Percentiles rank a stretch among this genome's conserved stretches.
phyloP scores from a whole-genome alignment of 306 rosid genomes.

The Urtica urens region DNA sequence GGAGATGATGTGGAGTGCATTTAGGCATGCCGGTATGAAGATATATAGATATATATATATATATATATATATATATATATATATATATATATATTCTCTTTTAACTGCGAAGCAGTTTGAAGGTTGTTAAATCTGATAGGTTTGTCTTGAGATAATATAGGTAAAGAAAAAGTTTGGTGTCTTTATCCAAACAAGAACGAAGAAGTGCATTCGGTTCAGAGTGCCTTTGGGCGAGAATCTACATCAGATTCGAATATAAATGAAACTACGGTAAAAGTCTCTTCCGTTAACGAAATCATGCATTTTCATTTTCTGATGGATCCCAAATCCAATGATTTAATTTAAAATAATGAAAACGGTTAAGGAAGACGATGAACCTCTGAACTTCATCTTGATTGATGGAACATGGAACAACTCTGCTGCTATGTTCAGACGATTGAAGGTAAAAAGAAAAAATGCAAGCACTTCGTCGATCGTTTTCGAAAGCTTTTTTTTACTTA shows the following conservation, averaged over 20 bases:
- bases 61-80: too few species aligned
- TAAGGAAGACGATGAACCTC: constrained; percentile 34
- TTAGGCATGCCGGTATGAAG: constrained; percentile 74
- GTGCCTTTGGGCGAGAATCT: constrained; percentile 47
- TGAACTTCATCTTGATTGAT: constrained; percentile 83
- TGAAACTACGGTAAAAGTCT: constrained; percentile 28
- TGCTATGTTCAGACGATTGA: constrained; percentile 87
- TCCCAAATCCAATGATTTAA: too few species aligned
- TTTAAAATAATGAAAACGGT: too few species aligned
- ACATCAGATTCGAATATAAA: constrained; percentile 21
- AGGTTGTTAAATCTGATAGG: too few species aligned
- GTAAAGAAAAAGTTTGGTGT: constrained; percentile 68
- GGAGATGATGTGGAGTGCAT: constrained; percentile 80
- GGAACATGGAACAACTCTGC: constrained; percentile 99
- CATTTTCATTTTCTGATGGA: constrained; percentile 4
- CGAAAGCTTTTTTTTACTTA: constrained; percentile 6
- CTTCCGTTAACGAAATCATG: constrained; percentile 3
- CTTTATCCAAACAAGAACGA: constrained; percentile 84
- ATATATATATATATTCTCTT: too few species aligned
- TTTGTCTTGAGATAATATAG: constrained; percentile 28
- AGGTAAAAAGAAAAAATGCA: constrained; percentile 45
- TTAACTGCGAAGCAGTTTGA: too few species aligned
- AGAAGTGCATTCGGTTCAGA: constrained; percentile 43
- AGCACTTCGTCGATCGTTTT: constrained; percentile 4
- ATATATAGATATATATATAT: too few species aligned